Conservation (phyloP, 2,329 filamentous ascomycete genomes). For the Fusarium sp. region DNA sequence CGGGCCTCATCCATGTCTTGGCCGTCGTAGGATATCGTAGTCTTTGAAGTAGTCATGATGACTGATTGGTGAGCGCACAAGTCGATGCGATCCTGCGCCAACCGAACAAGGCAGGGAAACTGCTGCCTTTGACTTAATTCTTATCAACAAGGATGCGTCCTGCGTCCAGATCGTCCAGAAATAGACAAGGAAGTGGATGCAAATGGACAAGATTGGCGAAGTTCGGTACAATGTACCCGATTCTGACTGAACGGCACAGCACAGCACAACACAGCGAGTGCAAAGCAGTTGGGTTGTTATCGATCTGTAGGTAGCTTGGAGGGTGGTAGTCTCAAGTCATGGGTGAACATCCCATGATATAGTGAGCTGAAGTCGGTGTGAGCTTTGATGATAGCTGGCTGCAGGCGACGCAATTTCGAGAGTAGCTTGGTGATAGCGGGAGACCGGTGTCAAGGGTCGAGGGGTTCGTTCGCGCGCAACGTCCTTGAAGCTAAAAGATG, state of each 20-base stretch:
- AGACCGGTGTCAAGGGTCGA: conserved; percentile 38
- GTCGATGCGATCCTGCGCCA: conserved; percentile 32
- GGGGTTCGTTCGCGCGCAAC: conserved; percentile 30
- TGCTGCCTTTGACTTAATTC: conserved; percentile 35
- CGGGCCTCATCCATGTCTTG: conserved; percentile 39
- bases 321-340: conserved; percentile 40
- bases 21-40: conserved; percentile 13
- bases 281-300: conserved; percentile 25
- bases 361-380: conserved; percentile 41
- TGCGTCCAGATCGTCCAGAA: conserved; percentile 16
- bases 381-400: conserved; percentile 31
- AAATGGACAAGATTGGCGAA: conserved; percentile 21
- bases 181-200: conserved; percentile 29
- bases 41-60: conserved; percentile 37
- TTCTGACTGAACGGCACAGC: conserved; percentile 5
- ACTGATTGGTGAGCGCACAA: conserved; percentile 22
- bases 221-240: conserved; percentile 15
- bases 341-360: conserved; percentile 46
- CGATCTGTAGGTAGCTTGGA: conserved; percentile 17
- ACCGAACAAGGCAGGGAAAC: conserved; percentile 28
- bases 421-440: conserved; percentile 44
- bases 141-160: conserved; percentile 27
- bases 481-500: conserved; percentile 7
- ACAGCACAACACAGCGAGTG: conserved; percentile 16
- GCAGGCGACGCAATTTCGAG: conserved; percentile 40